phyloP scores from a whole-genome alignment of 768 basidiomycete genomes.

The Boletus vermiculosoides region DNA sequence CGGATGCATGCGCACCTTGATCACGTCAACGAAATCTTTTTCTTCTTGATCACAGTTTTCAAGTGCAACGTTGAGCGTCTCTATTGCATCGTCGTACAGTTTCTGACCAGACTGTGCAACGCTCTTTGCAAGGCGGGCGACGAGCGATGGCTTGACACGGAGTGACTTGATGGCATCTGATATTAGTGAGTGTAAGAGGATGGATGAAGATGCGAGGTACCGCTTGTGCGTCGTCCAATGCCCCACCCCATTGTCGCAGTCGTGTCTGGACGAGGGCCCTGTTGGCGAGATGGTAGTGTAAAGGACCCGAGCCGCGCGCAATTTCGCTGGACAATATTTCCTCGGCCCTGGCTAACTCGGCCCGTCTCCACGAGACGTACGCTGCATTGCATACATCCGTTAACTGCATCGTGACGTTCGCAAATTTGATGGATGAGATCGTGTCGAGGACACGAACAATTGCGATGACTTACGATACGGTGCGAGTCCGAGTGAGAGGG shows the following conservation, averaged over 20 bases:
- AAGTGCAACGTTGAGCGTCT: slow-evolving; percentile 1
- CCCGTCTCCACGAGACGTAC: slow-evolving; percentile 11
- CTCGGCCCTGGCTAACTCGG: slow-evolving; percentile 9
- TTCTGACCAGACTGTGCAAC: background rate
- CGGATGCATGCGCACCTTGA: slow-evolving; percentile 11
- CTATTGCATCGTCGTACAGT: background rate
- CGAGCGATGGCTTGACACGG: background rate
- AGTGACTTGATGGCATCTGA: slow-evolving; percentile 7
- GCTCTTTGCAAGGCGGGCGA: slow-evolving; percentile 10
- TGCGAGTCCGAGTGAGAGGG: background rate
- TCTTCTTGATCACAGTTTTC: slow-evolving; percentile 1
- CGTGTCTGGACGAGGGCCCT: slow-evolving; percentile 15
- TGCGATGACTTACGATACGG: slow-evolving; percentile 6
- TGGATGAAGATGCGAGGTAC: background rate
- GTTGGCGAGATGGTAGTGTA: slow-evolving; percentile 9
- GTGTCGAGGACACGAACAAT: background rate
- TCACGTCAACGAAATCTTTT: slow-evolving; percentile 2
- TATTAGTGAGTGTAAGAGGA: background rate
- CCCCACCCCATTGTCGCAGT: slow-evolving; percentile 6
- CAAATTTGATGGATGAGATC: slow-evolving; percentile 1
- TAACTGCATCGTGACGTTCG: slow-evolving; percentile 2
- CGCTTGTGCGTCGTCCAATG: slow-evolving; percentile 13
- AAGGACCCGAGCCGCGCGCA: background rate
- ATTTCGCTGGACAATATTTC: slow-evolving; percentile 17
- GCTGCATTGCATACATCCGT: slow-evolving; percentile 10